Evolutionary conservation across 345 rosid genomes (phyloP).

Genomic region (Melaleuca quinquenervia): DNA sequence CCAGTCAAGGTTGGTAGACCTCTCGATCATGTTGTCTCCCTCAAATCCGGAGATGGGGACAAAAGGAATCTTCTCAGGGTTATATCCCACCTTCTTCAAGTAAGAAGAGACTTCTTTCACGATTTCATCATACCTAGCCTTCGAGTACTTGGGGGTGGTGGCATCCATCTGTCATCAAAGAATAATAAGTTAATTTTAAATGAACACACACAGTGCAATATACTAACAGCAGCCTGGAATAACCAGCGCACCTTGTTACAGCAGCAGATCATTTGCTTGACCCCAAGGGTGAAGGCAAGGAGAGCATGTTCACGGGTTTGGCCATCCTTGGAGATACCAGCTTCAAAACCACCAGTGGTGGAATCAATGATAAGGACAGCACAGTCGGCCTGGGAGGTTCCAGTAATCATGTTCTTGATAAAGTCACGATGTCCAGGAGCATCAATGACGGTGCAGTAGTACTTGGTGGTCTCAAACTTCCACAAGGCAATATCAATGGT

Average conservation of each 20-base stretch:
- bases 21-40: slow-evolving; percentile 85
- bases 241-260: slow-evolving; percentile 46
- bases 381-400: slow-evolving; percentile 77
- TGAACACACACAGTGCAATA: neutral
- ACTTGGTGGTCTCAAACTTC: slow-evolving; percentile 88
- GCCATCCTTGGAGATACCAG: slow-evolving; percentile 80
- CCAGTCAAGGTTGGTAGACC: slow-evolving; percentile 73
- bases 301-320: slow-evolving; percentile 83
- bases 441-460: slow-evolving; percentile 90
- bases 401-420: slow-evolving; percentile 80
- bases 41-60: slow-evolving; percentile 81
- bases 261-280: slow-evolving; percentile 82
- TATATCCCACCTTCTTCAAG: slow-evolving; percentile 68
- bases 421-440: slow-evolving; percentile 90
- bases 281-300: slow-evolving; percentile 92
- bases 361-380: slow-evolving; percentile 74
- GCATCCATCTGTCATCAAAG: slow-evolving; percentile 57
- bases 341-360: slow-evolving; percentile 79
- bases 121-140: slow-evolving; percentile 70
- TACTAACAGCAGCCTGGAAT: neutral
- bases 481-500: slow-evolving; percentile 88
- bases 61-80: slow-evolving; percentile 70
- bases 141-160: slow-evolving; percentile 70
- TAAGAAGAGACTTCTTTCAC: slow-evolving; percentile 71
- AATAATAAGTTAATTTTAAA: neutral